Percentiles rank a stretch among this genome's conserved stretches.
These are phyloP conservation scores for Kurtzmaniella natalensis DNA, from an alignment of 1,139 yeast genomes.

Conservation along the genomic window DNA sequence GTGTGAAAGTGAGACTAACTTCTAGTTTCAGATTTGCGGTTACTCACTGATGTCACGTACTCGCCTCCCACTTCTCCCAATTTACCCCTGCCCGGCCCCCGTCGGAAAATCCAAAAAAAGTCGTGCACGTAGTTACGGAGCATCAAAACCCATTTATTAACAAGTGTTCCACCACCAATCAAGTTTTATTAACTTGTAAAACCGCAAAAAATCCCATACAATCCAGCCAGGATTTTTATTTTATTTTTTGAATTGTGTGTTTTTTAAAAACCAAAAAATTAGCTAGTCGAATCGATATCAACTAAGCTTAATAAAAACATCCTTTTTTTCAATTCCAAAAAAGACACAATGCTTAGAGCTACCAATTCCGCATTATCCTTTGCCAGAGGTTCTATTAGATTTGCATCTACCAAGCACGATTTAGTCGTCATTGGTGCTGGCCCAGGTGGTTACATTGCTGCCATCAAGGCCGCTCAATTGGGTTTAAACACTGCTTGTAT, in stretches of 20 bases:
- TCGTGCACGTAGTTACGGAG: slow-evolving; percentile 2
- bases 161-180: slow-evolving; percentile 1
- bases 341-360: slow-evolving; percentile 7
- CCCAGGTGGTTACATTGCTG: slow-evolving; percentile 99
- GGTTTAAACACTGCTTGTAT: slow-evolving; percentile 94
- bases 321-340: no score
- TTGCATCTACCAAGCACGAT: slow-evolving; percentile 60
- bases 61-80: no score
- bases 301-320: no score
- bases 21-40: no score
- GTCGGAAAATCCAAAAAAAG: slow-evolving; percentile 2
- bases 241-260: no score
- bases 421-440: slow-evolving; percentile 98
- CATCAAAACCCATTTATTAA: slow-evolving; percentile 3
- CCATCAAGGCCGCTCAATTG: slow-evolving; percentile 96
- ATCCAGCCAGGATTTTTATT: no score
- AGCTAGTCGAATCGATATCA: background rate
- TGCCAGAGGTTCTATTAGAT: slow-evolving; percentile 17
- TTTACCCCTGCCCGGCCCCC: slow-evolving; percentile 2
- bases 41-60: no score
- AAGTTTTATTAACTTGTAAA: no score
- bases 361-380: slow-evolving; percentile 6
- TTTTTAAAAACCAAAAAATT: background rate
- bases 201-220: no score
- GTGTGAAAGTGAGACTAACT: no score